Evolutionary conservation across 345 rosid species (phyloP).

Genomic region (Moricandia arvensis): DNA sequence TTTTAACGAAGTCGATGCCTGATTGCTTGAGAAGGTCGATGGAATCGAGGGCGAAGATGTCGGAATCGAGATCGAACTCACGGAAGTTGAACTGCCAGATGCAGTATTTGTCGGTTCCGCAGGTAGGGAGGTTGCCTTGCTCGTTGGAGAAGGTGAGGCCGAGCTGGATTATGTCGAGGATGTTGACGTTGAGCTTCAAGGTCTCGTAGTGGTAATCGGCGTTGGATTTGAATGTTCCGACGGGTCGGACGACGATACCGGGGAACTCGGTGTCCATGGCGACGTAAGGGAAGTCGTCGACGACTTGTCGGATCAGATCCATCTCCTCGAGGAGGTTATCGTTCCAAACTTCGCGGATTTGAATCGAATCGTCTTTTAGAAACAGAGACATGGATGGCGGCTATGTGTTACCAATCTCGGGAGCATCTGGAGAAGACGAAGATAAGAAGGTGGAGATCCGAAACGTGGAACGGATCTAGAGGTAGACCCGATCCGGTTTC

Average conservation of each 20-base stretch:
- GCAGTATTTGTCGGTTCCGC: slow-evolving; percentile 68
- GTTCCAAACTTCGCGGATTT: slow-evolving; percentile 84
- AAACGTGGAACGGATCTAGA: slow-evolving; percentile 36
- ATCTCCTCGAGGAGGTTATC: slow-evolving; percentile 68
- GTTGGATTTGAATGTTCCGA: slow-evolving; percentile 68
- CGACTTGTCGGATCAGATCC: slow-evolving; percentile 57
- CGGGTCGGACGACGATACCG: slow-evolving; percentile 67
- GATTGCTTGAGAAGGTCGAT: slow-evolving; percentile 73
- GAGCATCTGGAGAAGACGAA: slow-evolving; percentile 27
- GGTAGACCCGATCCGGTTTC: slow-evolving; percentile 37
- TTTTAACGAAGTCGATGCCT: slow-evolving; percentile 68
- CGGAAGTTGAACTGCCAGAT: slow-evolving; percentile 92
- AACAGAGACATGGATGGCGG: slow-evolving; percentile 55
- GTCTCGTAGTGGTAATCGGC: slow-evolving; percentile 72
- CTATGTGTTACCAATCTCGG: slow-evolving; percentile 1
- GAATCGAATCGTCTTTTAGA: slow-evolving; percentile 68
- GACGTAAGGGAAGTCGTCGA: slow-evolving; percentile 69
- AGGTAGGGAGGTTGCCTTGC: slow-evolving; percentile 71
- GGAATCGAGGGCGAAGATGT: slow-evolving; percentile 69
- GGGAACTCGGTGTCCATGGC: slow-evolving; percentile 98
- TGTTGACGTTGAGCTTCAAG: slow-evolving; percentile 70
- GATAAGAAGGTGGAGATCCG: neutral
- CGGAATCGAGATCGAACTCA: slow-evolving; percentile 59
- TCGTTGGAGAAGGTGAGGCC: slow-evolving; percentile 88
- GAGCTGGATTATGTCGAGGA: slow-evolving; percentile 75